Base-by-base conservation (phyloP, 257 asterid genomes). In the Scutellaria galericulata region DNA sequence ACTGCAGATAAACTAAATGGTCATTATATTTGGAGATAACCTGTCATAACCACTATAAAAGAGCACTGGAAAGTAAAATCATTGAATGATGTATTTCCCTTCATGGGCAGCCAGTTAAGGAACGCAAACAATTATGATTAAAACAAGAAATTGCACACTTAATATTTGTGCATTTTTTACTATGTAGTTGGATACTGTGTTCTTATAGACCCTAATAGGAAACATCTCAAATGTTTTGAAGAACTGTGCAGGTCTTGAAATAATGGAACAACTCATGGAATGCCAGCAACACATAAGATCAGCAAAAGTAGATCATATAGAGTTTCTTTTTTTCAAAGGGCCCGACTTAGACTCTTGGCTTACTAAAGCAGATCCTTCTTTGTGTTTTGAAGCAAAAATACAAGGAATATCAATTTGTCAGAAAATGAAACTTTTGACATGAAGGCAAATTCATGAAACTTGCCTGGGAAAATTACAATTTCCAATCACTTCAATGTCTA, bases 181-280 rank as follows among this genome's bases (percentile, higher is more conserved):
- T n/a, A 41, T 58, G 64, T 18, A 44, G n/a, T 55, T 12, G 56
- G 20, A 12, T 37, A 35, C 7, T 31, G 35, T 51, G 13, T 22
- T 70, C 35, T 15, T 20, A 10, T n/a, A 39, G 18, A 51, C 24
- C 22, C 40, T 56, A 37, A 53, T 5, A 12, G 56, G 60, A 15
- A 69, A 44, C 69, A 77, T 71, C 73, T 47, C 41, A 46, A 9
- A 45, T 70, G 73, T 44, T 35, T 46, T 66, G 45, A 54, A 62
- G 66, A 46, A 63, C 39, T 41, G 63, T 44, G 14, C 11, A 15
- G 50, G 11, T 62, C 24, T 35, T 52, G 45, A 70, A 35, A 31
- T 44, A 54, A 57, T n/a, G 41, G 60, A 57, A 51, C 59, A 45
- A 31, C 31, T 14, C 52, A 13, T 20, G 9, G 60, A 65, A 64